Evolutionary conservation across 2,329 filamentous ascomycete species (phyloP).

Genomic region (Venturia pyrina): DNA sequence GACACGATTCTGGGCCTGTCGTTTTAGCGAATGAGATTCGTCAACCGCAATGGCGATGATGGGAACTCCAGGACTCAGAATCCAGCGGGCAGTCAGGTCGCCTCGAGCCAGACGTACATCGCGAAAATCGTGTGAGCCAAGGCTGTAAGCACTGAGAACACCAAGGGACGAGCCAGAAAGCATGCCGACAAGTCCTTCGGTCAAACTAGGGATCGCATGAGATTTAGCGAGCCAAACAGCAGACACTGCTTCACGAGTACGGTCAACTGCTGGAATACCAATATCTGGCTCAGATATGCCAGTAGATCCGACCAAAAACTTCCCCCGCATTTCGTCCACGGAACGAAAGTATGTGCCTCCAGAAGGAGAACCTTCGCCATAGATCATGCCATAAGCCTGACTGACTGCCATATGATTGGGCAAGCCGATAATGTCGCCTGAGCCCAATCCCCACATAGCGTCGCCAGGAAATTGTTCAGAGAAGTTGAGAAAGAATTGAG

Average conservation of each 20-base stretch:
- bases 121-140: constrained; percentile 52
- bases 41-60: constrained; percentile 79
- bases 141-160: constrained; percentile 69
- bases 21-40: constrained; percentile 64
- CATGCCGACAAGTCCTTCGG: constrained; percentile 70
- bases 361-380: constrained; percentile 78
- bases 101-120: constrained; percentile 57
- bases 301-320: constrained; percentile 57
- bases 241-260: constrained; percentile 60
- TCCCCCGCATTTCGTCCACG: constrained; percentile 63
- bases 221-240: constrained; percentile 89
- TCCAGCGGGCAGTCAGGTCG: constrained; percentile 80
- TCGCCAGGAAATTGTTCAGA: constrained; percentile 66
- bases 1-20: constrained; percentile 59
- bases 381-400: constrained; percentile 70
- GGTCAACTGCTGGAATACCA: constrained; percentile 68
- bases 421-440: constrained; percentile 63
- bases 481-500: constrained; percentile 65
- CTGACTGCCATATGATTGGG: constrained; percentile 90
- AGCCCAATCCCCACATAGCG: constrained; percentile 64
- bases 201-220: constrained; percentile 56
- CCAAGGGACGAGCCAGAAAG: constrained; percentile 76
- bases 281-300: constrained; percentile 51
- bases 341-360: constrained; percentile 72
- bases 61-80: constrained; percentile 82